These are phyloP conservation scores for Aspergillus sojae DNA, from an alignment of 2,329 filamentous ascomycete genomes.

Conservation along the genomic window DNA sequence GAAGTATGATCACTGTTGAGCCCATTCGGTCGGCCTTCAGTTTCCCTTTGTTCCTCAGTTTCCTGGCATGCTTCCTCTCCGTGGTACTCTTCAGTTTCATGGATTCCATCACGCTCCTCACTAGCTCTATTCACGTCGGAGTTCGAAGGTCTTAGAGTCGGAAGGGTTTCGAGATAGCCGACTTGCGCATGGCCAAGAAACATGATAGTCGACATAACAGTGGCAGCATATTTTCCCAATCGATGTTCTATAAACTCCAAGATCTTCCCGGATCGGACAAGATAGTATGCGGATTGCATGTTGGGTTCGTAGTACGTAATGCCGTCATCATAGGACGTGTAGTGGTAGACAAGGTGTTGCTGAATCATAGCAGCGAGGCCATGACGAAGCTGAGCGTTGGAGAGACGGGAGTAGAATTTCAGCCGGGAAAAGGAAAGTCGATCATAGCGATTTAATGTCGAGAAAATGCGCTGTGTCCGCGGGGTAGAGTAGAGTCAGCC, in stretches of 20 bases:
- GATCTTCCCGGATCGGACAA: conserved; percentile 80
- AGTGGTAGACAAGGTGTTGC: conserved; percentile 80
- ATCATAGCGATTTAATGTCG: conserved; percentile 75
- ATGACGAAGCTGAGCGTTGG: conserved; percentile 74
- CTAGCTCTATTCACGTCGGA: conserved; percentile 28
- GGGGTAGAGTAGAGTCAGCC: conserved; percentile 8
- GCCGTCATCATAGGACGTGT: conserved; percentile 63
- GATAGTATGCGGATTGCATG: conserved; percentile 74
- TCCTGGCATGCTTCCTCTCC: not conserved
- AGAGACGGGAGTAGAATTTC: conserved; percentile 71
- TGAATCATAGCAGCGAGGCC: conserved; percentile 84
- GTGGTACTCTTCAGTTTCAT: conserved; percentile 13
- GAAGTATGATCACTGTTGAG: conserved; percentile 28
- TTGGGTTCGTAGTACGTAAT: conserved; percentile 83
- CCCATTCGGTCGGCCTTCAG: conserved; percentile 23
- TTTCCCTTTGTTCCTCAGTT: conserved; percentile 17
- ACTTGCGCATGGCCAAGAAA: conserved; percentile 73
- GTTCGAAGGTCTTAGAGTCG: conserved; percentile 30
- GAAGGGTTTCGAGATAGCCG: conserved; percentile 46
- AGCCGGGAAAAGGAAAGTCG: conserved; percentile 73
- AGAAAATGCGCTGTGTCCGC: conserved; percentile 73
- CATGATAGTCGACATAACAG: conserved; percentile 74
- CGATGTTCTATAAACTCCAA: conserved; percentile 72
- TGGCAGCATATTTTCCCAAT: conserved; percentile 73
- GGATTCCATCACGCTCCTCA: conserved; percentile 19